These are phyloP conservation scores for Malassezia slooffiae DNA, from an alignment of 1,284 basidiomycete species.

Conservation along the genomic window DNA sequence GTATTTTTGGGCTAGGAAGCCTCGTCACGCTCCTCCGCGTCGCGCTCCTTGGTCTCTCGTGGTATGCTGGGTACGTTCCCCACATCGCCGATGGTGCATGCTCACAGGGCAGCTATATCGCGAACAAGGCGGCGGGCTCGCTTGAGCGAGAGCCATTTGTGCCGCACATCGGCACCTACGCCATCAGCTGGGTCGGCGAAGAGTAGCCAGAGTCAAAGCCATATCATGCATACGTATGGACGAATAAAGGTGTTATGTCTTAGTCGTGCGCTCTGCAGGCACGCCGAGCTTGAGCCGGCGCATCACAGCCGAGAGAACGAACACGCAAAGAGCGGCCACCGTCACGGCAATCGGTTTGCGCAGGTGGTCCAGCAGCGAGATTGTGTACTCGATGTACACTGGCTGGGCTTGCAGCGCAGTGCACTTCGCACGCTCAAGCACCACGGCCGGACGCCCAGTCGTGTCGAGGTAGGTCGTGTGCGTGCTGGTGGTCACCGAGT, in stretches of 20 bases:
- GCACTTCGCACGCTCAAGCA: conserved; percentile 56
- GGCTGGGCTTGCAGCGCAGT: conserved; percentile 11
- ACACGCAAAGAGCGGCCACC: conserved; percentile 10
- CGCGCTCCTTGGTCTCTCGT: neutral
- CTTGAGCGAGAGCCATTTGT: conserved; percentile 12
- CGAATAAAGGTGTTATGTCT: neutral
- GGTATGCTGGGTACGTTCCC: conserved; percentile 18
- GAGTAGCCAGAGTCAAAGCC: conserved; percentile 1
- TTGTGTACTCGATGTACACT: conserved; percentile 29
- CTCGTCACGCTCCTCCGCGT: neutral
- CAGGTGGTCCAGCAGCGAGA: conserved; percentile 17
- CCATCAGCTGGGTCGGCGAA: conserved; percentile 10
- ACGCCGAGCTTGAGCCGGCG: neutral
- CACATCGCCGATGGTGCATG: too few relatives aligned
- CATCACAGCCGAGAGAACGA: conserved; percentile 13
- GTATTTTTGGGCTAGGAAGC: neutral
- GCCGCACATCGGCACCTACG: conserved; percentile 3
- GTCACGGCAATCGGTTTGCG: conserved; percentile 25
- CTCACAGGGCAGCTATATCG: too few relatives aligned
- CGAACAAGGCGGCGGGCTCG: conserved; percentile 9
- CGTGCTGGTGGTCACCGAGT: conserved; percentile 55
- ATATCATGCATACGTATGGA: neutral
- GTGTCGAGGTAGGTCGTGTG: conserved; percentile 87
- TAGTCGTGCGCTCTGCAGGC: neutral
- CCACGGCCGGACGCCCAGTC: conserved; percentile 69